Evolutionary conservation across 805 yeast species (phyloP).

Genomic region (Nakazawaea wyomingensis): DNA sequence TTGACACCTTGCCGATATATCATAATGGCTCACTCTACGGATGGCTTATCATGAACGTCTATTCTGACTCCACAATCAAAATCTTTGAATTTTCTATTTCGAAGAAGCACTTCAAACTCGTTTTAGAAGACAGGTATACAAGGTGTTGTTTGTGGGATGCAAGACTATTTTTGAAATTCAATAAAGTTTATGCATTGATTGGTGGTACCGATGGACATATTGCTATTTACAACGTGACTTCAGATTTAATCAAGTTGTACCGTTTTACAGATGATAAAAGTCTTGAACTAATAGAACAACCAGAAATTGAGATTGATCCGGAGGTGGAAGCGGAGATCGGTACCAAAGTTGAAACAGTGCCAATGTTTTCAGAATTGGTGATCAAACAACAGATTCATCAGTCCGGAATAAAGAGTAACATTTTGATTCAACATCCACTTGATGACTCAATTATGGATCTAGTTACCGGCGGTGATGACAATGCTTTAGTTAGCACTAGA

Average conservation of each 20-base stretch:
- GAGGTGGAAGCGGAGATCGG: conserved; percentile 9
- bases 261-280: background rate
- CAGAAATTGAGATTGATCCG: background rate
- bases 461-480: conserved; percentile 91
- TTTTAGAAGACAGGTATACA: conserved; percentile 50
- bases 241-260: conserved; percentile 3
- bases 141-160: conserved; percentile 75
- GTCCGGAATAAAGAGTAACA: conserved; percentile 73
- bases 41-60: conserved; percentile 61
- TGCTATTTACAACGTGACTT: conserved; percentile 52
- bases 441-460: conserved; percentile 24
- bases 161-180: conserved; percentile 33
- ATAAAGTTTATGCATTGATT: conserved; percentile 35
- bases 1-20: conserved; percentile 44
- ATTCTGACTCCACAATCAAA: conserved; percentile 78
- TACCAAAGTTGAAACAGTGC: conserved; percentile 1
- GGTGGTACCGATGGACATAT: conserved; percentile 85
- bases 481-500: conserved; percentile 48
- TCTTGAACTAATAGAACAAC: background rate
- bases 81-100: conserved; percentile 49
- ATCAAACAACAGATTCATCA: conserved; percentile 64
- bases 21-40: conserved; percentile 28
- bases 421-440: conserved; percentile 16
- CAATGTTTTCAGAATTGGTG: conserved; percentile 25
- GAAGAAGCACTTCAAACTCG: conserved; percentile 33